Conservation (phyloP, 768 basidiomycete genomes). For the Mycena chlorophos region DNA sequence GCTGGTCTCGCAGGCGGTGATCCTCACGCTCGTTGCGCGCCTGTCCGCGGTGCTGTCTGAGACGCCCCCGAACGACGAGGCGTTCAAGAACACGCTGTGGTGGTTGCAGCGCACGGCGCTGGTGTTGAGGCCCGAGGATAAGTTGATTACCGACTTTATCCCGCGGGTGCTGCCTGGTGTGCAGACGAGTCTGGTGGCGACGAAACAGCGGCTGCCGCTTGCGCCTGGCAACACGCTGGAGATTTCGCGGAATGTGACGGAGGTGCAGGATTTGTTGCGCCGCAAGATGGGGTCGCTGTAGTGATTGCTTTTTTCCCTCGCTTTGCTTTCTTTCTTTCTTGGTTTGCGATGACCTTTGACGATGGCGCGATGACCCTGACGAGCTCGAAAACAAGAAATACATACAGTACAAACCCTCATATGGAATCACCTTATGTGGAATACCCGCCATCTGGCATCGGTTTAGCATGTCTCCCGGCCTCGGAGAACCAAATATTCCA, state of each 20-base stretch:
- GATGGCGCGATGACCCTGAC: neutral
- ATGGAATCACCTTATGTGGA: constrained; percentile 4
- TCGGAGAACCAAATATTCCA: constrained; percentile 7
- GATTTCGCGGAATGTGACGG: constrained; percentile 66
- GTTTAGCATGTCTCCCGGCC: neutral
- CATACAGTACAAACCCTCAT: neutral
- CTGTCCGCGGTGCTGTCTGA: constrained; percentile 77
- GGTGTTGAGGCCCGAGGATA: constrained; percentile 75
- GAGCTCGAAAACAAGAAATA: neutral
- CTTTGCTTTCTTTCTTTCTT: neutral
- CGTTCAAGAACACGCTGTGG: constrained; percentile 82
- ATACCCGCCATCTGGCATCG: constrained; percentile 2
- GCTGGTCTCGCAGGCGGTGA: constrained; percentile 80
- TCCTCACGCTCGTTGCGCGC: constrained; percentile 79
- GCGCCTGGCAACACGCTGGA: constrained; percentile 74
- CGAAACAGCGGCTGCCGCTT: constrained; percentile 77
- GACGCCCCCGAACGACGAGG: constrained; percentile 73
- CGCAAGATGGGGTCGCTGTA: constrained; percentile 38
- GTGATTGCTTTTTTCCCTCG: constrained; percentile 23
- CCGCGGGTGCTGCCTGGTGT: constrained; percentile 80
- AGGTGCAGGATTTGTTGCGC: constrained; percentile 72
- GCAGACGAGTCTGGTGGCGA: constrained; percentile 71
- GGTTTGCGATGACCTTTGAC: neutral
- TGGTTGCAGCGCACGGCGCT: constrained; percentile 79
- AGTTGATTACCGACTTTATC: constrained; percentile 79